A percentile compares a stretch with the other conserved stretches of the same genome.
Conservation (phyloP, 208 protist species). For the Leishmania braziliensis region DNA sequence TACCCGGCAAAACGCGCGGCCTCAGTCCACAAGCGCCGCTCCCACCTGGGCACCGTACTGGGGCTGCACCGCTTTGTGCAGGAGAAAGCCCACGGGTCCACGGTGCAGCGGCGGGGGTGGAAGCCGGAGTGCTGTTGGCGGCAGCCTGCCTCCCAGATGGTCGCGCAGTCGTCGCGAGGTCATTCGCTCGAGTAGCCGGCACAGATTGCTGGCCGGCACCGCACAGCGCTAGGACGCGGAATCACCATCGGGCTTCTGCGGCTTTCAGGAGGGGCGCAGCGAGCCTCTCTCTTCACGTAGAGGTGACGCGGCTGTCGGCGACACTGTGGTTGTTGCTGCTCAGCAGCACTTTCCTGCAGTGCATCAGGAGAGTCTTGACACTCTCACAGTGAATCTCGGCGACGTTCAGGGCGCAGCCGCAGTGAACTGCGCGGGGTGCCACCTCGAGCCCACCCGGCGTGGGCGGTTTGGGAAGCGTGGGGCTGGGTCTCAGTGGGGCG, state of each 20-base stretch:
- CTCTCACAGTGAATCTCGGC: background rate
- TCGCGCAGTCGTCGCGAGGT: background rate
- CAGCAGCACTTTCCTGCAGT: background rate
- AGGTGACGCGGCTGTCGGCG: background rate
- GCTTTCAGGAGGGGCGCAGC: background rate
- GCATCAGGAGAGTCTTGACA: background rate
- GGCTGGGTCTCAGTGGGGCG: background rate
- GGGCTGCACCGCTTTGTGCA: background rate
- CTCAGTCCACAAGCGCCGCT: background rate
- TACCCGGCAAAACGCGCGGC: background rate
- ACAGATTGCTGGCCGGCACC: background rate
- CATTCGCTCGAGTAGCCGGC: background rate
- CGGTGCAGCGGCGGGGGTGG: background rate
- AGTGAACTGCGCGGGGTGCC: background rate
- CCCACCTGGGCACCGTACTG: background rate
- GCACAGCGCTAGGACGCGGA: background rate
- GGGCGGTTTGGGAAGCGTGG: background rate
- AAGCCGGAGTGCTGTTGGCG: background rate
- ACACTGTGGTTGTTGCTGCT: background rate
- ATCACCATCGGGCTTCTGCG: background rate
- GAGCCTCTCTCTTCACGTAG: background rate
- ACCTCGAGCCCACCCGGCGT: background rate
- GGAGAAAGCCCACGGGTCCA: background rate
- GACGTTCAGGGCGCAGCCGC: no score
- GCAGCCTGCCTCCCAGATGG: background rate